A percentile compares a stretch with the other conserved stretches of the same genome.
These are phyloP conservation scores for Circinella minor DNA, from an alignment of 371 early-diverging fungal species.

Conservation along the genomic window DNA sequence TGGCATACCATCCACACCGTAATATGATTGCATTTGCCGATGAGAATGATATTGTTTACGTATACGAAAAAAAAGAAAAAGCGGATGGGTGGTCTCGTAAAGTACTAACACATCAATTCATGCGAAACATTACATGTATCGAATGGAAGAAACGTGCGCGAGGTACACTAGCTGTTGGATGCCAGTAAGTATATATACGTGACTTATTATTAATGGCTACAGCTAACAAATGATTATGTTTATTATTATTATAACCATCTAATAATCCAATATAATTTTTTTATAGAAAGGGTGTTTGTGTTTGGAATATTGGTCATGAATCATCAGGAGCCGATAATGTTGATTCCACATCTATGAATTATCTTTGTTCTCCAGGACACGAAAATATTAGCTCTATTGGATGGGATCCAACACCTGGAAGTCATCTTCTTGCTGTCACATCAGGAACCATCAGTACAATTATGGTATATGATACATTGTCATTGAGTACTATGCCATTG, in stretches of 20 bases:
- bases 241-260: not conserved
- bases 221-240: no score
- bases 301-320: constrained; percentile 44
- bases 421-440: constrained; percentile 41
- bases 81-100: constrained; percentile 39
- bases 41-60: constrained; percentile 47
- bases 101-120: constrained; percentile 46
- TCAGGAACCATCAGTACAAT: constrained; percentile 32
- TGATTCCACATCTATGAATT: constrained; percentile 33
- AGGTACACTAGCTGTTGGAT: constrained; percentile 60
- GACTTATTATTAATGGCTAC: not conserved
- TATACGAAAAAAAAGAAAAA: constrained; percentile 47
- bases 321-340: not conserved
- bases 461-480: constrained; percentile 39
- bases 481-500: constrained; percentile 31
- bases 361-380: constrained; percentile 31
- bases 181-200: constrained; percentile 31
- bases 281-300: constrained; percentile 48
- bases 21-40: constrained; percentile 57
- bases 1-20: constrained; percentile 65
- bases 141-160: constrained; percentile 58
- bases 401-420: constrained; percentile 54
- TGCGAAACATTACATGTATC: constrained; percentile 55
- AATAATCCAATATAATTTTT: not conserved
- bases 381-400: constrained; percentile 40